Evolutionary conservation across 1,139 yeast species (phyloP).

Genomic region (Kodamaea sp.): DNA sequence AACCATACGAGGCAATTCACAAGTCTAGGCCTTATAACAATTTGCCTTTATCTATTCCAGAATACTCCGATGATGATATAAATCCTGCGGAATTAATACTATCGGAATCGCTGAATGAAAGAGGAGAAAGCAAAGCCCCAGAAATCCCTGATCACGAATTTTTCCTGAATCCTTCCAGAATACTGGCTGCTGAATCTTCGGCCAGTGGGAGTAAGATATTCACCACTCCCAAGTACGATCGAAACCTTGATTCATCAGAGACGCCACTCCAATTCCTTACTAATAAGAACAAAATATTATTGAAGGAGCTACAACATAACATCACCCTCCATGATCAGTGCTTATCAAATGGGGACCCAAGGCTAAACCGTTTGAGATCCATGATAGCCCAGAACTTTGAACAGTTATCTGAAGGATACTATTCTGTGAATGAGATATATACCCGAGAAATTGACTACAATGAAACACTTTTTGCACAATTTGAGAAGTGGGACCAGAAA

Average conservation of each 20-base stretch:
- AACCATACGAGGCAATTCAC: neutral
- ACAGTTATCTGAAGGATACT: constrained; percentile 44
- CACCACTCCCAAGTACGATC: too few species aligned
- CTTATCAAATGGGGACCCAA: constrained; percentile 33
- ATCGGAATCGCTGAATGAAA: constrained; percentile 19
- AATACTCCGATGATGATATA: constrained; percentile 27
- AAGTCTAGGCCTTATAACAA: neutral
- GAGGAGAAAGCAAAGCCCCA: constrained; percentile 5
- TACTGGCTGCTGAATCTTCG: constrained; percentile 8
- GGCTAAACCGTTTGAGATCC: constrained; percentile 30
- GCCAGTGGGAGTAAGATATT: constrained; percentile 2
- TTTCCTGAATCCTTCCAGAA: constrained; percentile 24
- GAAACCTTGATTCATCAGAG: constrained; percentile 11
- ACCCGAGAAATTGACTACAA: constrained; percentile 37
- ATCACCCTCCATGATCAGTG: constrained; percentile 24
- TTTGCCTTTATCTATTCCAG: constrained; percentile 15
- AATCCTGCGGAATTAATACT: constrained; percentile 35
- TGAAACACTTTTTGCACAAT: constrained; percentile 28
- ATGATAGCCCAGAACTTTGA: constrained; percentile 28
- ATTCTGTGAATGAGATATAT: constrained; percentile 53
- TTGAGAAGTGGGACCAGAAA: constrained; percentile 47
- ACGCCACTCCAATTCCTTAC: constrained; percentile 35
- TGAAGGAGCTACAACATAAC: constrained; percentile 24
- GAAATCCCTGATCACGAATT: constrained; percentile 18
- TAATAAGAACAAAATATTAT: constrained; percentile 26